A percentile compares a stretch with the other conserved stretches of the same genome.
These are phyloP conservation scores for Aureobasidium pullulans DNA, from an alignment of 2,329 filamentous ascomycete species.

Conservation along the genomic window DNA sequence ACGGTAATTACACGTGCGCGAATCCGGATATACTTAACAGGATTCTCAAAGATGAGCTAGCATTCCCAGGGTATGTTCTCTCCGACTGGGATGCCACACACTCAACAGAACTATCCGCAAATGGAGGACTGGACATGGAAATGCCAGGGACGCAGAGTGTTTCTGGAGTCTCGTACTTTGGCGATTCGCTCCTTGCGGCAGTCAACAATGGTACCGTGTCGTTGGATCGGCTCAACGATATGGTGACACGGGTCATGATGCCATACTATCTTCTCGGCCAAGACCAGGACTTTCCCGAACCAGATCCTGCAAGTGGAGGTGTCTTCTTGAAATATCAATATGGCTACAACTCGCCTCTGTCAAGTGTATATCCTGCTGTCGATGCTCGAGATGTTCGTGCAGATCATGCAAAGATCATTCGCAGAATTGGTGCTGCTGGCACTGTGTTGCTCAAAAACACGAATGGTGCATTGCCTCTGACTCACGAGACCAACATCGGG, in stretches of 20 bases:
- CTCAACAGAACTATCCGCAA: slow-evolving; percentile 49
- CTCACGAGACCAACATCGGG: slow-evolving; percentile 41
- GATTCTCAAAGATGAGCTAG: slow-evolving; percentile 61
- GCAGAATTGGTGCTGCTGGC: slow-evolving; percentile 49
- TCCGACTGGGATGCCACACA: slow-evolving; percentile 63
- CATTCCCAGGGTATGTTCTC: slow-evolving; percentile 60
- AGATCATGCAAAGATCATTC: slow-evolving; percentile 64
- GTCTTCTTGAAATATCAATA: slow-evolving; percentile 48
- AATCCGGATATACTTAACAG: slow-evolving; percentile 60
- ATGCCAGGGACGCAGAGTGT: slow-evolving; percentile 48
- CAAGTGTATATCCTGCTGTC: slow-evolving; percentile 44
- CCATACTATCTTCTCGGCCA: slow-evolving; percentile 43
- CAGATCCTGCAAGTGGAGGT: slow-evolving; percentile 37
- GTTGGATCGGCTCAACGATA: slow-evolving; percentile 33
- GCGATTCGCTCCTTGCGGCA: slow-evolving; percentile 20
- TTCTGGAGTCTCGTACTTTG: slow-evolving; percentile 19
- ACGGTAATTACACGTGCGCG: slow-evolving; percentile 59
- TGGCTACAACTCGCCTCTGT: slow-evolving; percentile 42
- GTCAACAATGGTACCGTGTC: slow-evolving; percentile 23
- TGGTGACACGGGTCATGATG: slow-evolving; percentile 37
- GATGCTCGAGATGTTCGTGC: slow-evolving; percentile 70
- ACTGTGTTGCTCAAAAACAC: slow-evolving; percentile 44
- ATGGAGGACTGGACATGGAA: slow-evolving; percentile 57
- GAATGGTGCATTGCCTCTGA: slow-evolving; percentile 35
- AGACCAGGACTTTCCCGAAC: slow-evolving; percentile 38